Conservation (phyloP, 345 rosid species). For the Murraya koenigii region DNA sequence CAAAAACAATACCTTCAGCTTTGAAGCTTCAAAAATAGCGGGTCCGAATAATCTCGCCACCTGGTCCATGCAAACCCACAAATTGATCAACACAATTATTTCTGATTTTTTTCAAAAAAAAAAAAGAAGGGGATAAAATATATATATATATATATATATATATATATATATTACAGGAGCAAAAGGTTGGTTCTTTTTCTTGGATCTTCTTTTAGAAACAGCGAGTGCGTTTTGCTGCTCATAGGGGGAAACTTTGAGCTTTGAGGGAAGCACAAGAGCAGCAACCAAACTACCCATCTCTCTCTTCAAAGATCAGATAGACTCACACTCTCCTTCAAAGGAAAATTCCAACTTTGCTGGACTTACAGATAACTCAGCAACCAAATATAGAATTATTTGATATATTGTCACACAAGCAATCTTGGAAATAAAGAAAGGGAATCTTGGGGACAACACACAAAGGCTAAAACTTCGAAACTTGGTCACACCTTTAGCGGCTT, state of each 20-base stretch:
- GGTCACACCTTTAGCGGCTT: not conserved
- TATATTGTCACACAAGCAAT: not conserved
- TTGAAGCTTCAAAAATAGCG: constrained; percentile 90
- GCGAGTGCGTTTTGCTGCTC: constrained; percentile 43
- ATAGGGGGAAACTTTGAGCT: constrained; percentile 38
- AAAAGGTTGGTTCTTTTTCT: constrained; percentile 37
- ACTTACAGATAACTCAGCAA: not conserved
- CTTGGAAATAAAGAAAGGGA: not conserved
- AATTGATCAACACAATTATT: constrained; percentile 1
- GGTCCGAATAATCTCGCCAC: constrained; percentile 95
- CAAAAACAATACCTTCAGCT: constrained; percentile 76
- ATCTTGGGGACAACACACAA: not conserved
- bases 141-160: too few relatives aligned
- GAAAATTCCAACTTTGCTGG: constrained; percentile 25
- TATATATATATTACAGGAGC: constrained; percentile 56
- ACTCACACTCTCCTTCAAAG: constrained; percentile 14
- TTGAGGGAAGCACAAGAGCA: constrained; percentile 41
- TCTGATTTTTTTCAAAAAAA: too few relatives aligned
- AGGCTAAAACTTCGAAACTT: constrained; percentile 8
- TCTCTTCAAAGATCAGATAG: not conserved
- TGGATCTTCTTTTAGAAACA: constrained; percentile 38
- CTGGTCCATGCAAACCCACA: constrained; percentile 35
- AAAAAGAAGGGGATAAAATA: not conserved
- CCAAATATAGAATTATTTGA: not conserved
- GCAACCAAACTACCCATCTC: constrained; percentile 50